Evolutionary conservation across 2,329 filamentous ascomycete species (phyloP).

Genomic region (Pseudocercospora eumusae): DNA sequence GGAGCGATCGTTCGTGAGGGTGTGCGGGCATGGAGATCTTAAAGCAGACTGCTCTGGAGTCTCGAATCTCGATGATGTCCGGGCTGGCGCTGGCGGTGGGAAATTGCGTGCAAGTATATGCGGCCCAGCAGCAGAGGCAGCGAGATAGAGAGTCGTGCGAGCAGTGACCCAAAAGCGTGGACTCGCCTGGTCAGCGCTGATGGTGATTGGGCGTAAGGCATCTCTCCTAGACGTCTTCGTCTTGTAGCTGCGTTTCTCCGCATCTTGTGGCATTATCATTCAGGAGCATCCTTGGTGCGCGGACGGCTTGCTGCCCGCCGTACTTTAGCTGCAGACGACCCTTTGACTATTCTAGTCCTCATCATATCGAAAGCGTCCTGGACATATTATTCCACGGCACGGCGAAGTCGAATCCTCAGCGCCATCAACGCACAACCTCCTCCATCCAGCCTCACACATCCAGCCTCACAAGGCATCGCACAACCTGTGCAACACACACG

Average conservation of each 20-base stretch:
- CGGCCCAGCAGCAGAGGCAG: conserved; percentile 1
- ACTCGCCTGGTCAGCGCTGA: neutral
- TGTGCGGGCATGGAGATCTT: neutral
- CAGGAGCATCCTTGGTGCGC: conserved; percentile 25
- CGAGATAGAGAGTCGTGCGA: conserved; percentile 23
- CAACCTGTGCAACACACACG: conserved; percentile 22
- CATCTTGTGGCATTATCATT: conserved; percentile 22
- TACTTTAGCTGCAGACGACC: conserved; percentile 23
- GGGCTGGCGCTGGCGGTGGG: conserved; percentile 1
- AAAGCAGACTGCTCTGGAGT: neutral
- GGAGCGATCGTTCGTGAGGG: neutral
- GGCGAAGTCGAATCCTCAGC: neutral
- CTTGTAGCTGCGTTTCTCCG: conserved; percentile 23
- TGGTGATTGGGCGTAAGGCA: conserved; percentile 29
- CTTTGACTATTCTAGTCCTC: conserved; percentile 1
- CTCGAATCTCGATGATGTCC: too few species aligned
- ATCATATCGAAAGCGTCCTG: neutral
- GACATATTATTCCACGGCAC: neutral
- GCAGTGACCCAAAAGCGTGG: conserved; percentile 18
- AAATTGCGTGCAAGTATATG: conserved; percentile 10
- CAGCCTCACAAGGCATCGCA: conserved; percentile 2
- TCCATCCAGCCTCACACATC: conserved; percentile 1
- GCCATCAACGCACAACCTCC: conserved; percentile 2
- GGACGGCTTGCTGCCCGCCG: conserved; percentile 22
- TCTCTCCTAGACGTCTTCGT: too few species aligned